phyloP scores from a whole-genome alignment of 257 asterid species.

The Lantana camara region DNA sequence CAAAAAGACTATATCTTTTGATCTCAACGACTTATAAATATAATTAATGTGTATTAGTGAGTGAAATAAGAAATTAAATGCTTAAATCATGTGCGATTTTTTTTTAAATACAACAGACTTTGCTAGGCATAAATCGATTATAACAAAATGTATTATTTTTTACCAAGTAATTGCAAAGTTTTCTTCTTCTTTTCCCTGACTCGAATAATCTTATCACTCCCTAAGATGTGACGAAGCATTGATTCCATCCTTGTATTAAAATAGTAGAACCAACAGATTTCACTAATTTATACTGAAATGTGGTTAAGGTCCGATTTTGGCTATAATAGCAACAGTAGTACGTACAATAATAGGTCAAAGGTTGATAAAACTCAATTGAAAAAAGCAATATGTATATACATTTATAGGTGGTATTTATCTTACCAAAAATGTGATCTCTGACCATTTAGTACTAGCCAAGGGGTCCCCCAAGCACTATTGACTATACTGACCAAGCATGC shows the following conservation, averaged over 20 bases:
- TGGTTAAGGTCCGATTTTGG: not conserved
- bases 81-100: no score
- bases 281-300: not conserved
- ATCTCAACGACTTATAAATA: no score
- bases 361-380: not conserved
- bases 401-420: not conserved
- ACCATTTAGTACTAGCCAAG: not conserved
- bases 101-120: no score
- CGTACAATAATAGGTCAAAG: not conserved
- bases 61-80: no score
- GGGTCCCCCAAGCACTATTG: constrained; percentile 25
- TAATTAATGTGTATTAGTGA: no score
- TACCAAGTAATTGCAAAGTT: no score
- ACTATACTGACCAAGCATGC: constrained; percentile 19
- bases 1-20: no score
- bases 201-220: no score
- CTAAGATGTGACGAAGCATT: constrained; percentile 2
- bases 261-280: not conserved
- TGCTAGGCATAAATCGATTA: no score
- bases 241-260: not conserved
- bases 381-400: constrained; percentile 2
- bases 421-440: constrained; percentile 3
- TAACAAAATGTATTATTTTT: no score
- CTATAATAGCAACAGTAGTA: not conserved
- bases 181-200: no score